These are phyloP conservation scores for Myxozyma monticola DNA, from an alignment of 805 yeast genomes.

Conservation along the genomic window DNA sequence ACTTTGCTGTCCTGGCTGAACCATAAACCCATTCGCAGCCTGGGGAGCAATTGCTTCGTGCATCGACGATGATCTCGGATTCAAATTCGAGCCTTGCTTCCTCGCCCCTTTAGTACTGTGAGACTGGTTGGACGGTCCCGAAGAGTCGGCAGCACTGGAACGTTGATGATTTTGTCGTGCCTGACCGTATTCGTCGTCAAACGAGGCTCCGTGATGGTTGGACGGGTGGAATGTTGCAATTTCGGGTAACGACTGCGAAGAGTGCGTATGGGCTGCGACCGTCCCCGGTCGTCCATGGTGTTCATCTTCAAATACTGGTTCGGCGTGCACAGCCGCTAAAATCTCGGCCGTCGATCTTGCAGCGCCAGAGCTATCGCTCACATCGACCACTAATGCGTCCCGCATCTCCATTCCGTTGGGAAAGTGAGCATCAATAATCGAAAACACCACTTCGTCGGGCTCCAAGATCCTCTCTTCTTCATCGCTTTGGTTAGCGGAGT, in stretches of 20 bases:
- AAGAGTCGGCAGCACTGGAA: neutral
- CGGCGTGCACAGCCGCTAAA: no score
- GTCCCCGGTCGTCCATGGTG: no score
- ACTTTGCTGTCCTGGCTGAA: no score
- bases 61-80: neutral
- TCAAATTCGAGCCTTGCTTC: no score
- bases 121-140: no score
- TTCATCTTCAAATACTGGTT: slow-evolving; percentile 11
- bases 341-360: neutral
- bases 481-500: neutral
- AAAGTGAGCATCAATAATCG: slow-evolving; percentile 56
- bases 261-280: no score
- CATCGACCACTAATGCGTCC: slow-evolving; percentile 65
- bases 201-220: neutral
- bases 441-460: slow-evolving; percentile 65
- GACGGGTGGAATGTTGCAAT: slow-evolving; percentile 1
- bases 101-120: no score
- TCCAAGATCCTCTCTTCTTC: slow-evolving; percentile 36
- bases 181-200: no score
- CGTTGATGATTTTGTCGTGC: slow-evolving; percentile 5
- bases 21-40: no score
- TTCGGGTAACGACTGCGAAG: slow-evolving; percentile 21
- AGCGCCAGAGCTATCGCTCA: slow-evolving; percentile 37
- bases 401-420: slow-evolving; percentile 68
- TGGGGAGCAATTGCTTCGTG: no score